Evolutionary conservation across 2,329 filamentous ascomycete genomes (phyloP).

Genomic region (Fusarium chaquense): DNA sequence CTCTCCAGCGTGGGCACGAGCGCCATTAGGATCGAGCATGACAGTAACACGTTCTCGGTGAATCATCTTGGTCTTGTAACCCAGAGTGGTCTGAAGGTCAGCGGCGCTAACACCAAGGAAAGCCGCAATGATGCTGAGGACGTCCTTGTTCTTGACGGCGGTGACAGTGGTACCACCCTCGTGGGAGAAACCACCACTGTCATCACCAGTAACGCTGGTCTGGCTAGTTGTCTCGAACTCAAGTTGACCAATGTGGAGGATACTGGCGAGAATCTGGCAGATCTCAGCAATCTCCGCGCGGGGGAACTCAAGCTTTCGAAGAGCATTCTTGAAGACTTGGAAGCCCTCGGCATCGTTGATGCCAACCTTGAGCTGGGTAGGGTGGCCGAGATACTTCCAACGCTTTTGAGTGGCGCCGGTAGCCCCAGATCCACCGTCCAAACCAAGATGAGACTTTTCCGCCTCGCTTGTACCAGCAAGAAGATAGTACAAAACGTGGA

Average conservation of each 20-base stretch:
- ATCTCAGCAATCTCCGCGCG: slow-evolving; percentile 95
- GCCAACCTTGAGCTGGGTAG: slow-evolving; percentile 95
- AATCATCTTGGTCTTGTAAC: slow-evolving; percentile 97
- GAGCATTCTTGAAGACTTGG: slow-evolving; percentile 95
- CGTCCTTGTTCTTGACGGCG: slow-evolving; percentile 92
- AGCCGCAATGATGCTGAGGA: slow-evolving; percentile 86
- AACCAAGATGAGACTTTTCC: slow-evolving; percentile 86
- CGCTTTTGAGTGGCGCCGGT: slow-evolving; percentile 74
- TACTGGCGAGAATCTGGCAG: slow-evolving; percentile 91
- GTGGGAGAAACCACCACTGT: slow-evolving; percentile 96
- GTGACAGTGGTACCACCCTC: slow-evolving; percentile 91
- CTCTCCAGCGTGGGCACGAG: slow-evolving; percentile 92
- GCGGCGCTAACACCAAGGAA: slow-evolving; percentile 87
- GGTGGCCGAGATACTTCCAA: slow-evolving; percentile 97
- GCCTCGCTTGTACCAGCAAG: slow-evolving; percentile 90
- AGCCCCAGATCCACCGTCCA: slow-evolving; percentile 62
- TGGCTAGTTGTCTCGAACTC: slow-evolving; percentile 88
- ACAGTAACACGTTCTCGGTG: slow-evolving; percentile 97
- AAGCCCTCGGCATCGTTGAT: slow-evolving; percentile 97
- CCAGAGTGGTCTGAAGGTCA: slow-evolving; percentile 87
- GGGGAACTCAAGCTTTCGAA: slow-evolving; percentile 94
- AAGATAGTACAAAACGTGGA: slow-evolving; percentile 96
- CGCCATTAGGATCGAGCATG: slow-evolving; percentile 93
- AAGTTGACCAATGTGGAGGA: slow-evolving; percentile 97
- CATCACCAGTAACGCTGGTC: slow-evolving; percentile 83